Conservation (phyloP, 495 filamentous ascomycete genomes). For the Chlorociboria aeruginascens region DNA sequence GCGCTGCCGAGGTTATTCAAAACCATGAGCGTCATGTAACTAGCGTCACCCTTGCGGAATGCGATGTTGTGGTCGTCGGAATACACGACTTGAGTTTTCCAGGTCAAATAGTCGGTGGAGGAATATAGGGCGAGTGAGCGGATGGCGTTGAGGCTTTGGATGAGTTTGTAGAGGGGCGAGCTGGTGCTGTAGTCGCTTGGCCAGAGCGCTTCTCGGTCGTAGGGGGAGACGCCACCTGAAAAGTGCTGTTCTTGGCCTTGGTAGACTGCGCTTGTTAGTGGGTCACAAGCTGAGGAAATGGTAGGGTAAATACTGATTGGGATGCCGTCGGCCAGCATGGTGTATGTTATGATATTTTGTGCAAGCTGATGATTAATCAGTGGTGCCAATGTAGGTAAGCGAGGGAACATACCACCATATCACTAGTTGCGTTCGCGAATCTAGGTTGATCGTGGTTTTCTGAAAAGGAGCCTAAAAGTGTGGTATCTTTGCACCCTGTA, state of each 20-base stretch:
- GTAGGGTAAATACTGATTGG: constrained; percentile 3
- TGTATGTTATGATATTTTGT: constrained; percentile 57
- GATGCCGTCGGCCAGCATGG: constrained; percentile 46
- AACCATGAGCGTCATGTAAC: constrained; percentile 43
- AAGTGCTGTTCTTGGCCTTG: constrained; percentile 61
- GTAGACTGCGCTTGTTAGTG: constrained; percentile 45
- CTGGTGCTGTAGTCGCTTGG: constrained; percentile 45
- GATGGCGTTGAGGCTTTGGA: constrained; percentile 41
- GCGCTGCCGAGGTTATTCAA: constrained; percentile 42
- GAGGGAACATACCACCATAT: neutral
- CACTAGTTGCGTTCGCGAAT: neutral
- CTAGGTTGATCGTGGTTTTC: constrained; percentile 7
- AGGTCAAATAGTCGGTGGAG: constrained; percentile 34
- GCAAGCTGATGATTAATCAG: constrained; percentile 25
- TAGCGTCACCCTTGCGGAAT: constrained; percentile 47
- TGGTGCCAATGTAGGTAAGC: neutral
- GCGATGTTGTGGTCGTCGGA: constrained; percentile 42
- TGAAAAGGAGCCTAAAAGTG: constrained; percentile 2
- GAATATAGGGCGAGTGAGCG: constrained; percentile 37
- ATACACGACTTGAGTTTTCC: constrained; percentile 41
- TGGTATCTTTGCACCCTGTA: constrained; percentile 3
- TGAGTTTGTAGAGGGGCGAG: constrained; percentile 46
- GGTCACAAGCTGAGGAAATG: neutral
- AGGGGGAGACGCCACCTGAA: constrained; percentile 39
- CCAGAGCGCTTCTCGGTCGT: constrained; percentile 68